phyloP scores from a whole-genome alignment of 2,329 filamentous ascomycete species.

The Pleomassaria siparia region DNA sequence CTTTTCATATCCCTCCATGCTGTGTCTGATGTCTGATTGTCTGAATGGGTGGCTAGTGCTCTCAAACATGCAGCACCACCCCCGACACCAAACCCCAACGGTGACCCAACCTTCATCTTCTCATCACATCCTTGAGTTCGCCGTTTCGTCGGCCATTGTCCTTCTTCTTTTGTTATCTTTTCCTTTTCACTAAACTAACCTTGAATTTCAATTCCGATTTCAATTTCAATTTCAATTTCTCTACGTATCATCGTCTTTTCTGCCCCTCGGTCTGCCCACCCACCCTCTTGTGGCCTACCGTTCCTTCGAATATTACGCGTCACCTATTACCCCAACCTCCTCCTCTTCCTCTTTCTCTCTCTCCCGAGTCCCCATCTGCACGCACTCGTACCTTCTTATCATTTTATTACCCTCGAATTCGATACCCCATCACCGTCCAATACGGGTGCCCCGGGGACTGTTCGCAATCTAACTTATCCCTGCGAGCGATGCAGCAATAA shows the following conservation, averaged over 20 bases:
- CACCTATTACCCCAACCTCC: too few species aligned
- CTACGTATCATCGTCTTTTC: background rate
- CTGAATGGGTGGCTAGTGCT: background rate
- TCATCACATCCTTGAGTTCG: background rate
- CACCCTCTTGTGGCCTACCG: too few species aligned
- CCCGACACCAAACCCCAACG: background rate
- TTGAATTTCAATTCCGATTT: too few species aligned
- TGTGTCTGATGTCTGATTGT: background rate
- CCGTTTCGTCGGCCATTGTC: background rate
- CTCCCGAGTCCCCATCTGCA: too few species aligned
- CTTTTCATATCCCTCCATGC: background rate
- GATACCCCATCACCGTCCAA: too few species aligned
- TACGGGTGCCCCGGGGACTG: too few species aligned
- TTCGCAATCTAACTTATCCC: background rate
- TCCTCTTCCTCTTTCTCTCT: too few species aligned
- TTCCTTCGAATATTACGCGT: too few species aligned
- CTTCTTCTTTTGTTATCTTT: background rate
- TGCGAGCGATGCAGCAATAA: constrained; percentile 1
- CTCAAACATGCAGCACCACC: background rate
- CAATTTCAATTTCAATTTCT: too few species aligned
- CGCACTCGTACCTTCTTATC: too few species aligned
- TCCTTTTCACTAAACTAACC: background rate
- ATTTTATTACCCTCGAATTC: too few species aligned
- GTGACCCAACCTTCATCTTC: background rate
- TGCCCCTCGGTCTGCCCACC: too few species aligned